Conservation (phyloP, 2,329 filamentous ascomycete genomes). For the Triangularia verruculosa region DNA sequence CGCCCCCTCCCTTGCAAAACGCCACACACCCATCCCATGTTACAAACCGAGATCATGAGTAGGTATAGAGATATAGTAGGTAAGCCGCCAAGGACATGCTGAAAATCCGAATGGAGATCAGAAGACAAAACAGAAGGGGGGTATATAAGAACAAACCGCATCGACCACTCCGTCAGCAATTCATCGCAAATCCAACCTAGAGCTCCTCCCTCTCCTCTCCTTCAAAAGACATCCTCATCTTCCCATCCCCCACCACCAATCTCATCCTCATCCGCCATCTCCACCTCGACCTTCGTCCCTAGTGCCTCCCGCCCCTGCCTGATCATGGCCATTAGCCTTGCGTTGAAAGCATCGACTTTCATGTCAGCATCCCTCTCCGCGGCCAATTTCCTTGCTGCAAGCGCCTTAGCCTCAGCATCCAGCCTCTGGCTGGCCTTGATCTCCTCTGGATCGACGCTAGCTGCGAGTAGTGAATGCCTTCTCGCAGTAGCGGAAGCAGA, state of each 20-base stretch:
- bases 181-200: background rate
- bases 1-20: too few relatives aligned
- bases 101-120: background rate
- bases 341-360: conserved; percentile 75
- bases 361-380: conserved; percentile 78
- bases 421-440: conserved; percentile 47
- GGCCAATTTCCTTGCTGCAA: conserved; percentile 67
- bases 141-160: background rate
- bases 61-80: background rate
- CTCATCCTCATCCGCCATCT: conserved; percentile 63
- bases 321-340: conserved; percentile 80
- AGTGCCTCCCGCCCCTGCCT: conserved; percentile 83
- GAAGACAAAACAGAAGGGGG: background rate
- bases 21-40: too few relatives aligned
- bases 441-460: conserved; percentile 21
- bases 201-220: background rate
- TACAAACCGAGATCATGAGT: background rate
- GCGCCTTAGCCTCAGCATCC: conserved; percentile 66
- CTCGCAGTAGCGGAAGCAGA: conserved; percentile 34
- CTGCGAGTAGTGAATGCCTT: background rate
- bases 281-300: conserved; percentile 68
- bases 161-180: background rate
- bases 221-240: conserved; percentile 34
- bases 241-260: conserved; percentile 39
- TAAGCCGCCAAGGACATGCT: background rate